phyloP scores from a whole-genome alignment of 331 rosid genomes.

The Arachis monticola region DNA sequence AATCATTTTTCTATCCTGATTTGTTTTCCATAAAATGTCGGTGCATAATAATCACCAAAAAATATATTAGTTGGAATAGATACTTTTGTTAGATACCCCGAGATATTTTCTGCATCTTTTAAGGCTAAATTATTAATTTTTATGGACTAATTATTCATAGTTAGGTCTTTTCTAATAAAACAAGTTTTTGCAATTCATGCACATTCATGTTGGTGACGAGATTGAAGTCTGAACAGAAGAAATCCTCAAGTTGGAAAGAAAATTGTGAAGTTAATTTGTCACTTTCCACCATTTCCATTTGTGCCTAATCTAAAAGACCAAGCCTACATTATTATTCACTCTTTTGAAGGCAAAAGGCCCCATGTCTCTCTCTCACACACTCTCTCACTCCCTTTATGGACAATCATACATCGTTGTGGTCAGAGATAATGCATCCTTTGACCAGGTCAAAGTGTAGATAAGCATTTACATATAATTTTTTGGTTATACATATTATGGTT shows the following conservation, averaged over 20 bases:
- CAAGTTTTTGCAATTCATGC: constrained; percentile 4
- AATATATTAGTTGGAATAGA: too few relatives aligned
- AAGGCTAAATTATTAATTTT: too few relatives aligned
- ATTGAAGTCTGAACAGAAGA: neutral
- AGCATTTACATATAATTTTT: neutral
- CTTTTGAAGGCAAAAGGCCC: constrained; percentile 17
- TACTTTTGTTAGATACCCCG: too few relatives aligned
- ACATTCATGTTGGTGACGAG: neutral
- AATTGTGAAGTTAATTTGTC: constrained; percentile 14
- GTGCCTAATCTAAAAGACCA: constrained; percentile 25
- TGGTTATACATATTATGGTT: too few relatives aligned
- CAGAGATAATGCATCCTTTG: constrained; percentile 40
- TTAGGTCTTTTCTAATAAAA: constrained; percentile 1
- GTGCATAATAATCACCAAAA: too few relatives aligned
- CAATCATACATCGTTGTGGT: constrained; percentile 33
- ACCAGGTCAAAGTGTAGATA: constrained; percentile 42
- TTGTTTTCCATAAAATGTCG: too few relatives aligned
- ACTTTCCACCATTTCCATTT: constrained; percentile 19
- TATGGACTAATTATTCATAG: too few relatives aligned
- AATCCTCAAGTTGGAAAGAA: constrained; percentile 28
- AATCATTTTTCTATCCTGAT: too few relatives aligned
- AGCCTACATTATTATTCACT: constrained; percentile 39
- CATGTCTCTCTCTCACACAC: neutral
- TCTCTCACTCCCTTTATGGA: constrained; percentile 21
- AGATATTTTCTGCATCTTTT: too few relatives aligned